Percentiles rank a stretch among this genome's conserved stretches.
Conservation (phyloP, 352 stramenopile species). For the Phytophthora nicotianae region DNA sequence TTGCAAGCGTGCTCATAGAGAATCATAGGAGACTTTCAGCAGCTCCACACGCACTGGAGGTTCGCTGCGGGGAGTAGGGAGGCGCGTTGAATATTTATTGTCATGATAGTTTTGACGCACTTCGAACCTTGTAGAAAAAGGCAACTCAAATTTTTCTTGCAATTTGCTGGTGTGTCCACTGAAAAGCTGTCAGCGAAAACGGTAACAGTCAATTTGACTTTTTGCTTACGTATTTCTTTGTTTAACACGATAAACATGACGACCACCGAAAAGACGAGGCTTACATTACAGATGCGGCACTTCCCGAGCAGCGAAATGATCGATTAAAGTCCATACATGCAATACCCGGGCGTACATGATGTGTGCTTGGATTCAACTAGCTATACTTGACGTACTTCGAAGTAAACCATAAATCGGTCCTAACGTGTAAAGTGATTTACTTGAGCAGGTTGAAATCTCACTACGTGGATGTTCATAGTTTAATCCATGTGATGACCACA, state of each 20-base stretch:
- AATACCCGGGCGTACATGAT: background rate
- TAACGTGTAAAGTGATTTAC: too few relatives aligned
- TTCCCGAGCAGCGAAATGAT: slow-evolving; percentile 22
- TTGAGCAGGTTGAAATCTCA: too few relatives aligned
- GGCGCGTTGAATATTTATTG: slow-evolving; percentile 52
- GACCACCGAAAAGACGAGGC: slow-evolving; percentile 20
- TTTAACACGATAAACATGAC: slow-evolving; percentile 1
- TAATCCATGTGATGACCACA: too few relatives aligned
- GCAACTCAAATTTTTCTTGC: slow-evolving; percentile 35
- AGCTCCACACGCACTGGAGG: slow-evolving; percentile 14
- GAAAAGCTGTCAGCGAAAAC: too few relatives aligned
- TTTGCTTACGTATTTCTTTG: slow-evolving; percentile 17
- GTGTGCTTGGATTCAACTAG: background rate
- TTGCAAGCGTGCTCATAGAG: slow-evolving; percentile 23
- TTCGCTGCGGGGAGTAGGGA: slow-evolving; percentile 21
- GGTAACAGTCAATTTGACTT: background rate
- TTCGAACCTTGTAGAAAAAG: slow-evolving; percentile 47
- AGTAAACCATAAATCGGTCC: too few relatives aligned
- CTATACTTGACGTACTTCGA: too few relatives aligned
- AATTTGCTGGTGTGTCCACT: slow-evolving; percentile 16
- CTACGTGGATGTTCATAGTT: too few relatives aligned
- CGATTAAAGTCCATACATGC: too few relatives aligned
- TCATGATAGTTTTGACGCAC: slow-evolving; percentile 46
- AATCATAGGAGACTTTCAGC: slow-evolving; percentile 21
- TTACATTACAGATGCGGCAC: slow-evolving; percentile 17